Conservation (phyloP, 345 rosid genomes). For the Brassica cretica region DNA sequence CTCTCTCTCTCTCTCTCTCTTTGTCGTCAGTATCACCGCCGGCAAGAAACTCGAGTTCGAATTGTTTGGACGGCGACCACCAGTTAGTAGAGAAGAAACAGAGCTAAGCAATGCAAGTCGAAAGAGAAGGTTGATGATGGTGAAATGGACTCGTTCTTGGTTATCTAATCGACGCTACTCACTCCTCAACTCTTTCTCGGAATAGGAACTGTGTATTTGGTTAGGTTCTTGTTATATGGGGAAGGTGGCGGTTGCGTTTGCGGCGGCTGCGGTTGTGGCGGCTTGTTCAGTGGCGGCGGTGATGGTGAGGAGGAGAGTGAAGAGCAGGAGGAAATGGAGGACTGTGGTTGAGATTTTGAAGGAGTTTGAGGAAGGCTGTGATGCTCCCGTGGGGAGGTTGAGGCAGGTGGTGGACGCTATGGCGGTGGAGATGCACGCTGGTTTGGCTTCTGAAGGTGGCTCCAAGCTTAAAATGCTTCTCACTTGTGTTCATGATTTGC, state of each 20-base stretch:
- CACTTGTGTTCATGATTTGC: conserved; percentile 77
- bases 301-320: conserved; percentile 71
- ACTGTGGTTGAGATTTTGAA: conserved; percentile 64
- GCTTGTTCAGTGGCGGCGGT: conserved; percentile 77
- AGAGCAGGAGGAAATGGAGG: conserved; percentile 76
- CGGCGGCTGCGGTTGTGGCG: conserved; percentile 71
- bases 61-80: background rate
- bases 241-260: conserved; percentile 56
- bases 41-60: conserved; percentile 15
- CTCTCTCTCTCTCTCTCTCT: too few species aligned
- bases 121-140: conserved; percentile 5
- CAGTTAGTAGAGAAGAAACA: too few species aligned
- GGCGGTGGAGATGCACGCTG: conserved; percentile 99
- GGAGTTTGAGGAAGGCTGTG: conserved; percentile 79
- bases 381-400: conserved; percentile 67
- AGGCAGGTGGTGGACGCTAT: conserved; percentile 87
- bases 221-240: conserved; percentile 52
- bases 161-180: conserved; percentile 3
- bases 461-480: conserved; percentile 97
- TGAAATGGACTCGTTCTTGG: conserved; percentile 17
- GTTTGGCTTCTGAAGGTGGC: conserved; percentile 96
- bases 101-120: background rate
- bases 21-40: conserved; percentile 20
- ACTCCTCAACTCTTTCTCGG: conserved; percentile 6
- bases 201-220: conserved; percentile 9